Evolutionary conservation across 2,329 filamentous ascomycete species (phyloP), one percentile per base, ranked within the genome.

Genomic region (Lasiodiplodia citricola): DNA sequence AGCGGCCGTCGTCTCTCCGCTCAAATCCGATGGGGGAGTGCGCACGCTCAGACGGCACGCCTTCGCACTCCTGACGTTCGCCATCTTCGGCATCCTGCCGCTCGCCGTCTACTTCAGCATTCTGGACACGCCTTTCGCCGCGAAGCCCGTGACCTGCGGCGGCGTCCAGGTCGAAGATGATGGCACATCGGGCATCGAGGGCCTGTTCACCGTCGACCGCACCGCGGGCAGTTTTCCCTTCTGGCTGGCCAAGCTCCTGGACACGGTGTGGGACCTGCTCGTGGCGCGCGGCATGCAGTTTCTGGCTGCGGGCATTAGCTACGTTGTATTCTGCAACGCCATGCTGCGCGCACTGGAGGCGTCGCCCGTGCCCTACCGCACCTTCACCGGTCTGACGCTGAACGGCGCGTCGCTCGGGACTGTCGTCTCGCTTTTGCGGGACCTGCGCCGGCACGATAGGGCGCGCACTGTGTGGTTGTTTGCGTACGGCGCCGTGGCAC

Each of bases 331-430:
- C 64, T 75, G 75, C 4, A 74, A 78, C 55, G 76, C 75, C 25
- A 68, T 81, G 3, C 67, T 80, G 3, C 71, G 76, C 4, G 71
- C 73, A 0, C 79, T 81, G 50, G 79, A 80, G 63, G 73, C 73
- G 0, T 75, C 78, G 64, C 73, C 76, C 2, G 73, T 78, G 2
- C 75, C 77, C 0, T 79, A 75, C 66, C 70, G 74, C n/a, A 77
- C 77, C 7, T 80, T 79, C 60, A 75, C 75, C 64, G 71, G 75
- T 3, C 72, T 80, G 1, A 70, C 74, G 5, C 68, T 80, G 3
- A 74, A 79, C 35, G 75, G 75, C 5, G 70, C 75, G 0, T 74
- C 72, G 10, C 21, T 77, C 0, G 63, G 70, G 6, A 73, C 75
- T 2, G 55, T 76, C 3, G 73, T 73, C 71, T 74, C 75, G 2